Evolutionary conservation across 23 red algal species (phyloP).

Genomic region (Porphyridium purpureum): DNA sequence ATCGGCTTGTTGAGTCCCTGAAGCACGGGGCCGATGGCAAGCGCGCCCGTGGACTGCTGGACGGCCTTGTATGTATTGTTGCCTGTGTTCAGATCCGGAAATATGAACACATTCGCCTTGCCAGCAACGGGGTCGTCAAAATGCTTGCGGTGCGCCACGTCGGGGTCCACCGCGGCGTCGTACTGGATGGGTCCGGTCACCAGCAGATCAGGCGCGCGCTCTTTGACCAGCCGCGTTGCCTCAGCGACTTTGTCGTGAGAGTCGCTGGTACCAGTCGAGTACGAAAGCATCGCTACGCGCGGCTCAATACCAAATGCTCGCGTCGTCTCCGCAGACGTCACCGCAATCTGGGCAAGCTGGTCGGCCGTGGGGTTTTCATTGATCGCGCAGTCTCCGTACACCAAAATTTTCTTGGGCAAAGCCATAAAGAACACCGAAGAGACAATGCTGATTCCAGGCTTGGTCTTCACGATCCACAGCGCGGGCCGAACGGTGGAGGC

Average conservation of each 20-base stretch:
- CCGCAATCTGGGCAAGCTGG: slow-evolving; percentile 9
- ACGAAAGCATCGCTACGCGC: slow-evolving; percentile 4
- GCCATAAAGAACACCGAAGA: slow-evolving; percentile 12
- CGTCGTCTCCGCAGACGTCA: slow-evolving; percentile 6
- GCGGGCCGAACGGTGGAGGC: slow-evolving; percentile 8
- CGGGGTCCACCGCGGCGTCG: slow-evolving; percentile 4
- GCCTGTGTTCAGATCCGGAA: slow-evolving; percentile 2
- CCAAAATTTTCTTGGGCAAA: not conserved
- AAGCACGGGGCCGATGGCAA: slow-evolving; percentile 12
- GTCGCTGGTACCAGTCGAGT: not conserved
- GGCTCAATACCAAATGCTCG: slow-evolving; percentile 5
- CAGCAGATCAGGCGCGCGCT: not conserved
- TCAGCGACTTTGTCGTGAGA: slow-evolving; percentile 1
- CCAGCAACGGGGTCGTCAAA: slow-evolving; percentile 2
- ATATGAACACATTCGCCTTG: slow-evolving; percentile 6
- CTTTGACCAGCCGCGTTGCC: not conserved
- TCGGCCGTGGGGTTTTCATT: not conserved
- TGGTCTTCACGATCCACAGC: not conserved
- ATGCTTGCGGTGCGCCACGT: not conserved
- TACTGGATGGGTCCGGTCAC: slow-evolving; percentile 6
- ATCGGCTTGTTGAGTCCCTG: slow-evolving; percentile 11
- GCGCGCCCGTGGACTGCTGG: slow-evolving; percentile 5
- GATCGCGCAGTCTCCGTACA: slow-evolving; percentile 16
- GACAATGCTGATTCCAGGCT: not conserved
- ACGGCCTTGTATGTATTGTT: slow-evolving; percentile 15